Evolutionary conservation across 208 protist genomes (phyloP), one percentile per base, ranked within the genome.

Genomic region (Leishmania major): DNA sequence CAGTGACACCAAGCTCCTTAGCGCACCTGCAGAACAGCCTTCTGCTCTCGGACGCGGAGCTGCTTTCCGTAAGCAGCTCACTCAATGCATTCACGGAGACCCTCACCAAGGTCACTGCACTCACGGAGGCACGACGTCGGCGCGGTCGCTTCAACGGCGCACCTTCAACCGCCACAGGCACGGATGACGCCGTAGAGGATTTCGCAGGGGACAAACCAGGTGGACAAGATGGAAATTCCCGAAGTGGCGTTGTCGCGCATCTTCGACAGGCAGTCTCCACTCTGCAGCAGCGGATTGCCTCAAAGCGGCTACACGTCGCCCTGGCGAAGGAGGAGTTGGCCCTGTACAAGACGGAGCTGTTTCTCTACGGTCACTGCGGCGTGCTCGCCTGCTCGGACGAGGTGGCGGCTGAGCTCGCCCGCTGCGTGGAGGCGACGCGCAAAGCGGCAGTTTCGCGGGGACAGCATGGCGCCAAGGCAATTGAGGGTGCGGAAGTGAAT

Each of bases 261-360:
- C 75, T 91, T 35, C 81, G 86, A n/a, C 77, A 87, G 40, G 81
- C 81, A 3, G 73, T 96, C n/a, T 71, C 75, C 35, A 81, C 85
- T 40, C 77, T 93, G 22, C 84, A 89, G 62, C 77, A 71, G 22
- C 77, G 51, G 3, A 83, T 95, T 19, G 86, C 89, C 53, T 70
- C 80, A 1, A 84, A 82, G 31, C 86, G 92, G 1, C 80, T 96
- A 53, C 78, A 78, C 7, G 81, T 97, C 35, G 82, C 89, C 15
- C 86, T 97, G 6, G 94, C 93, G 67, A 96, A 96, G 80, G 93
- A 96, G 73, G 93, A 97, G 60, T 53, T 97, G 19, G 90, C 89
- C 7, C 78, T 96, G 6, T 97, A 92, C 84, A 95, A 94, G 78
- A 84, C 75, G 4, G 89, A 96, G 55, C 87, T 94, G 64, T 88